Conservation (phyloP, 2,329 filamentous ascomycete species). For the Aschersonia sp. region DNA sequence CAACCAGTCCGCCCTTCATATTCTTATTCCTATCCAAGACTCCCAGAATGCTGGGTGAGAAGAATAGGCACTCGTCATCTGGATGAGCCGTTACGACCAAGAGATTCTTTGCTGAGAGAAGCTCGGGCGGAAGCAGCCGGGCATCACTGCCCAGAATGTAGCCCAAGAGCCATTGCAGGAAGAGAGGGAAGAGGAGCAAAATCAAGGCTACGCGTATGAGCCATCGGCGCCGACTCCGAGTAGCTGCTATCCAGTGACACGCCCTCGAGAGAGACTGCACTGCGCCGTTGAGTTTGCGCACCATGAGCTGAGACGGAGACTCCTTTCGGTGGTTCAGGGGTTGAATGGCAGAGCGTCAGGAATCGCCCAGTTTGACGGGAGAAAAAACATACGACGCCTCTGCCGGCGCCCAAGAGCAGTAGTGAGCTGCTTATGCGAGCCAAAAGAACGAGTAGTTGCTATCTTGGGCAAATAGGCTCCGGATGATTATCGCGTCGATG, state of each 20-base stretch:
- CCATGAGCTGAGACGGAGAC: not conserved
- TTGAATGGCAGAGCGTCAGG: too few species aligned
- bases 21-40: constrained; percentile 13
- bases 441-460: too few species aligned
- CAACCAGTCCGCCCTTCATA: constrained; percentile 12
- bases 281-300: constrained; percentile 3
- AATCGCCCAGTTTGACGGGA: too few species aligned
- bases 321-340: too few species aligned
- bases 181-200: constrained; percentile 10
- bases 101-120: constrained; percentile 18
- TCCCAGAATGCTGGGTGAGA: constrained; percentile 16
- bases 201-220: constrained; percentile 6
- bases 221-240: constrained; percentile 7
- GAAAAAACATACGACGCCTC: too few species aligned
- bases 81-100: constrained; percentile 23
- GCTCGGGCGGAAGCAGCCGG: constrained; percentile 18
- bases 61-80: constrained; percentile 24
- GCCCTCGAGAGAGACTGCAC: constrained; percentile 3
- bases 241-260: constrained; percentile 7
- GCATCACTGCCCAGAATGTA: constrained; percentile 20
- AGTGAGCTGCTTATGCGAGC: too few species aligned
- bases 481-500: too few species aligned
- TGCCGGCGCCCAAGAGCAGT: too few species aligned
- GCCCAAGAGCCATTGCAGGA: constrained; percentile 20
- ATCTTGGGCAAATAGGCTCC: too few species aligned